Base-by-base conservation (phyloP, 345 rosid genomes). In the Garcia nutans region DNA sequence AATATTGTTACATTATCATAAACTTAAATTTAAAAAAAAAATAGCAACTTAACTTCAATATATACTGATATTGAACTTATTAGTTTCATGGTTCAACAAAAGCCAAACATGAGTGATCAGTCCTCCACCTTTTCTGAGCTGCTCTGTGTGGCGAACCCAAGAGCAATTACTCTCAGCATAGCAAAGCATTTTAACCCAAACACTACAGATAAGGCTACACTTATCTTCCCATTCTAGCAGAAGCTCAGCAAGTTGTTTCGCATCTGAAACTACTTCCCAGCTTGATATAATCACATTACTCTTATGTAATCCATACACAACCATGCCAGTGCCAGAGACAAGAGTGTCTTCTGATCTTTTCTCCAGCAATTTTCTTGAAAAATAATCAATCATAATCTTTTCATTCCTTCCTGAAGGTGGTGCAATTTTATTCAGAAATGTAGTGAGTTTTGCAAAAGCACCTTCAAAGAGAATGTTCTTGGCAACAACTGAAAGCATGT, bases 81-180 rank as follows among this genome's bases (percentile, higher is more conserved):
- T 59, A 0, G 76, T 77, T 56, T 77, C 60, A 54, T 77, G 71
- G n/a, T 47, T 28, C 24, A 77, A 45, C 4, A 77, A 71, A 63
- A 77, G 75, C 80, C 80, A 77, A 28, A 77, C 10, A 58, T 49
- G 71, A 45, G 76, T 77, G 61, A 77, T 69, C 12, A 71, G 55
- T 4, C 73, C 80, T 28, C 76, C 71, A 31, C 76, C 80, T 28
- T 45, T 58, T 19, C 59, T 22, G 5, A 77, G 70, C 33, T 77
- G 71, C 10, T 62, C 52, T 3, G 80, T 37, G 41, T 77, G 76
- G 54, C 31, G 66, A 22, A 22, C 62, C 75, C 73, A 71, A 0
- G 60, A n/a, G 37, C 80, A 77, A 33, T 54, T 5, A 42, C 65
- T 50, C 8, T 76, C 76, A 31, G 71, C 76, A 42, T 63, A 77